Base-by-base conservation (phyloP, 2,329 filamentous ascomycete genomes). In the Pseudogymnoascus sp. region DNA sequence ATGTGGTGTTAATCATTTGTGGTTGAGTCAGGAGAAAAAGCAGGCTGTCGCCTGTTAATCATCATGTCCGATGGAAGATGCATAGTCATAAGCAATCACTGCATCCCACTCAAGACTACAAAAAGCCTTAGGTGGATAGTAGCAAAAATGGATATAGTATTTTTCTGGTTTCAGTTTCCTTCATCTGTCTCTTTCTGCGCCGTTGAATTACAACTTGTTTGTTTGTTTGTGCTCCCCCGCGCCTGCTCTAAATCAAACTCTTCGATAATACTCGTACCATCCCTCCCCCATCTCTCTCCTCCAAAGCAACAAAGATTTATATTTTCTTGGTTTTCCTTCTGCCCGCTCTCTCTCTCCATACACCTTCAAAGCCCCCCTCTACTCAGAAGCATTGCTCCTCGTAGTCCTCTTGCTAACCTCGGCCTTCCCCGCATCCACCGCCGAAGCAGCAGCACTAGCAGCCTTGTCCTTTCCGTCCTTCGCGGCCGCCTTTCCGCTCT, bases 391-490 rank as follows among this genome's bases (percentile, higher is more conserved):
- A 29, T 29, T 29, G 26, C 56, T 35, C 56, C 37, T 60, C 31
- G 31, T 60, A 29, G 44, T 29, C 23, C 44, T 50, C 44, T 50
- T 50, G 23, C 4, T 50, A 10, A 38, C 42, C 63, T 73, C 71
- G 46, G 66, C 89, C 82, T 95, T 93, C 69, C 87, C 86, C 64
- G 90, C 85, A 66, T 91, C 90, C 62, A 87, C 85, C 62, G 85
- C 85, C 60, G 83, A 80, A 42, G 85, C 72, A 17, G 81, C 79
- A 61, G 84, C 82, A 74, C 85, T 80, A 19, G 80, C 77, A 64
- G 78, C 82, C 86, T 96, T 91, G 69, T 85, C 88, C 78, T 90
- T 92, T 70, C 87, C 88, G 53, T 90, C 87, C 71, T 86, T 86
- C 61, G 85, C 86, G 82, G 93, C 88, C 70, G 84, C 85, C 83